These are phyloP conservation scores for Penicillium concentricum DNA, from an alignment of 2,329 filamentous ascomycete species.

Conservation along the genomic window DNA sequence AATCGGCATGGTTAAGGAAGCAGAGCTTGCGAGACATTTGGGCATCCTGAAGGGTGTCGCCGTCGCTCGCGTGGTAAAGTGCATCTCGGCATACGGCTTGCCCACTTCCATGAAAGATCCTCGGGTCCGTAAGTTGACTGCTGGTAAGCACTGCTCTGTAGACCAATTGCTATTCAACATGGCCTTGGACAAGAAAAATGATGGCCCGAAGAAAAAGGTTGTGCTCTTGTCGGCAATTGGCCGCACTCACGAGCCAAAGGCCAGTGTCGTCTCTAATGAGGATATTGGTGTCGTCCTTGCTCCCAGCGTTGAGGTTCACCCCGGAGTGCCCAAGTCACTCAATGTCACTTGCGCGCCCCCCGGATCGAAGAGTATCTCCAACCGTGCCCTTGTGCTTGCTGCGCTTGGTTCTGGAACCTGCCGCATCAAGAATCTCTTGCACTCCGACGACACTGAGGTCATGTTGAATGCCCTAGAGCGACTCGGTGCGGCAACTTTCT, in stretches of 20 bases:
- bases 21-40: constrained; percentile 84
- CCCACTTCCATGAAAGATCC: constrained; percentile 84
- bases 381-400: constrained; percentile 88
- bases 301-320: constrained; percentile 70
- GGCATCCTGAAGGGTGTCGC: constrained; percentile 82
- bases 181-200: constrained; percentile 98
- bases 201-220: constrained; percentile 92
- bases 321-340: constrained; percentile 65
- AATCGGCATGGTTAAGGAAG: constrained; percentile 98
- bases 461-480: constrained; percentile 91
- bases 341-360: constrained; percentile 80
- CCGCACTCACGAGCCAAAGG: constrained; percentile 79
- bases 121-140: constrained; percentile 75
- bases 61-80: constrained; percentile 86
- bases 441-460: constrained; percentile 95
- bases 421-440: constrained; percentile 85
- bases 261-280: constrained; percentile 82
- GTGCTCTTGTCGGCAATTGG: constrained; percentile 90
- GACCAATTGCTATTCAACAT: constrained; percentile 86
- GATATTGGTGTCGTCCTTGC: constrained; percentile 82
- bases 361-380: constrained; percentile 97
- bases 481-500: constrained; percentile 81
- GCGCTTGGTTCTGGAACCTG: constrained; percentile 84
- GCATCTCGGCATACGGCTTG: constrained; percentile 88
- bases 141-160: constrained; percentile 82